These are phyloP conservation scores for Didymella sp. DNA, from an alignment of 2,329 filamentous ascomycete species.

Conservation along the genomic window DNA sequence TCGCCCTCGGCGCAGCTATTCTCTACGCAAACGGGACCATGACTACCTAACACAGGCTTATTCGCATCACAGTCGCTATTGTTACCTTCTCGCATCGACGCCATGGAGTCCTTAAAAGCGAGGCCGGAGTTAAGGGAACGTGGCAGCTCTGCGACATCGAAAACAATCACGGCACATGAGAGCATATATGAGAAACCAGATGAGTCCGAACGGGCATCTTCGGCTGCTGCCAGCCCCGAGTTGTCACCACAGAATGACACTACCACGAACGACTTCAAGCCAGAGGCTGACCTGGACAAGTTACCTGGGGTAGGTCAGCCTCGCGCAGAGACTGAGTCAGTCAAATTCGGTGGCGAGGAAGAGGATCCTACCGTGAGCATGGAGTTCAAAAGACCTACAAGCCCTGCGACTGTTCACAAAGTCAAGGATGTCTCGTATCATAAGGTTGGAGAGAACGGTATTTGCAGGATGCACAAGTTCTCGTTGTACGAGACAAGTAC, in stretches of 20 bases:
- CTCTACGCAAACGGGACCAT: constrained; percentile 4
- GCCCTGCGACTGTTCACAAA: constrained; percentile 49
- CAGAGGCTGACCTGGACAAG: constrained; percentile 43
- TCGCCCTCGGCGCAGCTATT: neutral
- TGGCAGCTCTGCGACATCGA: constrained; percentile 34
- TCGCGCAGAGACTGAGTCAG: constrained; percentile 40
- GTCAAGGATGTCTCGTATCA: constrained; percentile 50
- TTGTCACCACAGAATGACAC: constrained; percentile 34
- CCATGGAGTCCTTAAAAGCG: constrained; percentile 33
- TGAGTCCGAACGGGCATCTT: constrained; percentile 38
- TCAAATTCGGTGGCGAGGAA: constrained; percentile 51
- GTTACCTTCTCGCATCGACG: neutral
- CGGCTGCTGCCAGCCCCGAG: constrained; percentile 34
- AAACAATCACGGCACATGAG: constrained; percentile 36
- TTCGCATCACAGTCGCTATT: constrained; percentile 3
- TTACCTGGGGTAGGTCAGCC: constrained; percentile 34
- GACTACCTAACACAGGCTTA: constrained; percentile 9
- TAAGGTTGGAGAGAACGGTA: constrained; percentile 53
- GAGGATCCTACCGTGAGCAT: constrained; percentile 50
- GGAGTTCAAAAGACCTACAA: constrained; percentile 50
- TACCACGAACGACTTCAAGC: constrained; percentile 38
- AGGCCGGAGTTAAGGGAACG: constrained; percentile 34
- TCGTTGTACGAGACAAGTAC: constrained; percentile 96
- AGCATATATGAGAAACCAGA: constrained; percentile 36
- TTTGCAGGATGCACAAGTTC: constrained; percentile 84